Percentiles rank a stretch among this genome's conserved stretches.
Evolutionary conservation across 345 rosid species (phyloP).

Genomic region (Salix dunnii): DNA sequence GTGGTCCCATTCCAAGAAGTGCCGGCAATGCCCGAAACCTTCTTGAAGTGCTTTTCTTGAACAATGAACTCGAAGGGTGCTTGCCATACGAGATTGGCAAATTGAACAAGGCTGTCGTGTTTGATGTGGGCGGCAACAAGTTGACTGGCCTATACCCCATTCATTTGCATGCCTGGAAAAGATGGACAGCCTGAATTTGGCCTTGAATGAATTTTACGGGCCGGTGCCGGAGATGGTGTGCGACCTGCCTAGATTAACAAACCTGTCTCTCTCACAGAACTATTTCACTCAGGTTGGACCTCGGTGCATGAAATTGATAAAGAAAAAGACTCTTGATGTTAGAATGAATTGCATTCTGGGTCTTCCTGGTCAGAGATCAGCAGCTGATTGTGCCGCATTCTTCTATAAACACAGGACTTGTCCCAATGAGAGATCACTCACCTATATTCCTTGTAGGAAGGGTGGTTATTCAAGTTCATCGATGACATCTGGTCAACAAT

Average conservation of each 20-base stretch:
- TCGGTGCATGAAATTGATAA: slow-evolving; percentile 37
- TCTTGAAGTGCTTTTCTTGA: slow-evolving; percentile 49
- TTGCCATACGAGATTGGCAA: slow-evolving; percentile 53
- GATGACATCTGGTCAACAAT: not conserved
- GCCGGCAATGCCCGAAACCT: slow-evolving; percentile 39
- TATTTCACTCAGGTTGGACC: slow-evolving; percentile 61
- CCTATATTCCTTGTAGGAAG: slow-evolving; percentile 35
- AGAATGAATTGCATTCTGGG: slow-evolving; percentile 51
- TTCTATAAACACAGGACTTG: slow-evolving; percentile 24
- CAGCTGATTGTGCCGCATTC: slow-evolving; percentile 30
- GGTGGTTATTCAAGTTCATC: not conserved
- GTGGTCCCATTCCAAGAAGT: slow-evolving; percentile 46
- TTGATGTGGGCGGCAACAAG: slow-evolving; percentile 43
- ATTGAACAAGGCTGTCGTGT: slow-evolving; percentile 25
- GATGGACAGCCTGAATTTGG: slow-evolving; percentile 36
- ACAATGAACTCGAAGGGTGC: slow-evolving; percentile 47
- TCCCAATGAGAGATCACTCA: slow-evolving; percentile 19
- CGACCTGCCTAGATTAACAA: slow-evolving; percentile 31
- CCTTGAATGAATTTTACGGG: slow-evolving; percentile 40
- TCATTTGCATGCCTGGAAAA: slow-evolving; percentile 52
- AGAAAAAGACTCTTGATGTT: slow-evolving; percentile 33
- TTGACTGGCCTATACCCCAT: slow-evolving; percentile 49
- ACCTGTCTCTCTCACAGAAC: slow-evolving; percentile 36
- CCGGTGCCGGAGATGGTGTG: slow-evolving; percentile 50
- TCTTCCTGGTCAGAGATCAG: slow-evolving; percentile 43